These are phyloP conservation scores for Pythium sukuiense DNA, from an alignment of 352 stramenopile genomes.

Conservation along the genomic window DNA sequence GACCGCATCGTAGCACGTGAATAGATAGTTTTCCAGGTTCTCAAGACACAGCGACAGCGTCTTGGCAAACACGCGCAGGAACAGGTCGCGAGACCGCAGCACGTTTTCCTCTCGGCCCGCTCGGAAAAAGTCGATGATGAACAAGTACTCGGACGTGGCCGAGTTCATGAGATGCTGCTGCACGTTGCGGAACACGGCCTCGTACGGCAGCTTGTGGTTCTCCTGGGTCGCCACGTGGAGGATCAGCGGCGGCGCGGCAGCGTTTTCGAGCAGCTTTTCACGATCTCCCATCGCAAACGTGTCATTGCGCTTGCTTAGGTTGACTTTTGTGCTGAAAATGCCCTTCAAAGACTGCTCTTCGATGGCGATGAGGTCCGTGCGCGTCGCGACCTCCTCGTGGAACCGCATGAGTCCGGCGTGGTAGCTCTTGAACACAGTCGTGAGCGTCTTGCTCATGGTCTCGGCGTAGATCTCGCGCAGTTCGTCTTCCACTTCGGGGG, in stretches of 20 bases:
- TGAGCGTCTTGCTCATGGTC: conserved; percentile 96
- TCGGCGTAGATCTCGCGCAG: conserved; percentile 96
- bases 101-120: conserved; percentile 69
- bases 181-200: conserved; percentile 95
- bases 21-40: conserved; percentile 98
- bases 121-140: conserved; percentile 94
- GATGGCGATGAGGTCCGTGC: conserved; percentile 94
- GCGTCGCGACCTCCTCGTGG: conserved; percentile 91
- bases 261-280: conserved; percentile 87
- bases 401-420: conserved; percentile 94
- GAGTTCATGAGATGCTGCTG: conserved; percentile 98
- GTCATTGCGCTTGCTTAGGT: conserved; percentile 95
- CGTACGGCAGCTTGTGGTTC: conserved; percentile 92
- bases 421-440: conserved; percentile 96
- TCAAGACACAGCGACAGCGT: conserved; percentile 96
- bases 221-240: conserved; percentile 95
- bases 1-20: conserved; percentile 96
- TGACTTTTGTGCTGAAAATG: conserved; percentile 87
- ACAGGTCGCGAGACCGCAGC: conserved; percentile 87
- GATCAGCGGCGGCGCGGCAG: conserved; percentile 88
- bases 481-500: conserved; percentile 92
- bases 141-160: conserved; percentile 97
- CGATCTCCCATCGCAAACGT: conserved; percentile 92
- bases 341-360: conserved; percentile 93
- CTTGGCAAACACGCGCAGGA: conserved; percentile 94